Evolutionary conservation across 306 rosid genomes (phyloP).

Genomic region (Vigna unguiculata): DNA sequence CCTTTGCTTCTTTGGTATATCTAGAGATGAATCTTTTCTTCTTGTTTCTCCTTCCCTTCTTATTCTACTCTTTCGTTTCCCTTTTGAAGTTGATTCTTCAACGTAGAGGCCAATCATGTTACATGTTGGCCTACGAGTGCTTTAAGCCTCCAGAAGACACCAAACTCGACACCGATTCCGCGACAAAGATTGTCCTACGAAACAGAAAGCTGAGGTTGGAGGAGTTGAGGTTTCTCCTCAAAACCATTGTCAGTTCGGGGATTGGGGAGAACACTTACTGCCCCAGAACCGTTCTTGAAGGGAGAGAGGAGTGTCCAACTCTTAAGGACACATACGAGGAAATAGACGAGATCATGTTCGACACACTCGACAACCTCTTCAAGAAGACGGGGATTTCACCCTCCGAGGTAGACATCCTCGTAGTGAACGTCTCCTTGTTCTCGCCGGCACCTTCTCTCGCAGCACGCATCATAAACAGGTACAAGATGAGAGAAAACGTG

Average conservation of each 20-base stretch:
- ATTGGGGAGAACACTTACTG: conserved; percentile 80
- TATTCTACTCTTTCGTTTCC: conserved; percentile 45
- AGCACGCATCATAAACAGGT: conserved; percentile 69
- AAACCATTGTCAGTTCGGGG: conserved; percentile 76
- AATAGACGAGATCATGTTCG: conserved; percentile 73
- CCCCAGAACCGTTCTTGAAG: conserved; percentile 67
- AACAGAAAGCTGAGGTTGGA: conserved; percentile 75
- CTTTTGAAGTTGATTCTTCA: conserved; percentile 50
- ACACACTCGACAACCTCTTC: conserved; percentile 75
- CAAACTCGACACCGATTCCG: conserved; percentile 53
- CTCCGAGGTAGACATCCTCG: conserved; percentile 67
- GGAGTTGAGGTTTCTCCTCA: conserved; percentile 65
- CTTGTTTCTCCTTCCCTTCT: conserved; percentile 47
- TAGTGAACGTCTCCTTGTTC: conserved; percentile 84
- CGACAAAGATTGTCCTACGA: conserved; percentile 55
- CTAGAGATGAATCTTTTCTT: conserved; percentile 55
- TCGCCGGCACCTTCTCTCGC: conserved; percentile 79
- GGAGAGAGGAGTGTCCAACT: conserved; percentile 55
- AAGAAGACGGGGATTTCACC: conserved; percentile 58
- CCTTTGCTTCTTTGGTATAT: not conserved
- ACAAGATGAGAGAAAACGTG: conserved; percentile 79
- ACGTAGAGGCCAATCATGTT: conserved; percentile 63
- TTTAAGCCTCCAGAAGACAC: conserved; percentile 67
- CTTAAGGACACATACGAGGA: conserved; percentile 58
- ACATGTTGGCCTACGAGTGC: conserved; percentile 81